Evolutionary conservation across 2,329 filamentous ascomycete species (phyloP).

Genomic region (Pestalotiopsis sp.): DNA sequence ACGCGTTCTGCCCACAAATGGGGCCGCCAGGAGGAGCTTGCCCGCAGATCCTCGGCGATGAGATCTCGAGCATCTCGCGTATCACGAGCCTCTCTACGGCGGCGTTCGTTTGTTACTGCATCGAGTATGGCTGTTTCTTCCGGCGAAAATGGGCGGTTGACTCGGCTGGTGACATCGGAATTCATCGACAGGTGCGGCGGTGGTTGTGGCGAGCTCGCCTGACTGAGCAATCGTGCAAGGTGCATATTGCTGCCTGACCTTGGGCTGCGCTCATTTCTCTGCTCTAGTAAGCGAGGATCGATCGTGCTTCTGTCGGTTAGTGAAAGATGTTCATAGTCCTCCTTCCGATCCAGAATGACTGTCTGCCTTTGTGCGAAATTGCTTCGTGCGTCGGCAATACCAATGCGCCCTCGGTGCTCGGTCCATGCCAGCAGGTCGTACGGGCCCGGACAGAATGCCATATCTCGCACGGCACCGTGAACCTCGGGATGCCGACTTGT

Average conservation of each 20-base stretch:
- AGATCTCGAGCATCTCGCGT: conserved; percentile 36
- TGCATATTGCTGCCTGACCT: conserved; percentile 20
- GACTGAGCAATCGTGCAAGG: conserved; percentile 39
- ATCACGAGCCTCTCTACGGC: conserved; percentile 48
- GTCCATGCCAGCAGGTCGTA: conserved; percentile 94
- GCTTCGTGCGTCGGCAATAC: conserved; percentile 72
- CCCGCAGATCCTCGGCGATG: conserved; percentile 23
- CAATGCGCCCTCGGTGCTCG: conserved; percentile 79
- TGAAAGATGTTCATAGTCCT: conserved; percentile 57
- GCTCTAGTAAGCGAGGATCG: conserved; percentile 54
- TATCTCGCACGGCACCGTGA: conserved; percentile 81
- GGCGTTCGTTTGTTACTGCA: conserved; percentile 56
- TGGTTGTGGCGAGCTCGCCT: conserved; percentile 23
- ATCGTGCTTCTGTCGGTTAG: conserved; percentile 59
- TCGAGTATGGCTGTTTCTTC: conserved; percentile 61
- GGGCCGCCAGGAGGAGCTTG: conserved; percentile 28
- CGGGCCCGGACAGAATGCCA: conserved; percentile 88
- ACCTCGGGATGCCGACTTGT: conserved; percentile 74
- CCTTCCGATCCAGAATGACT: conserved; percentile 63
- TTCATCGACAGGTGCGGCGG: conserved; percentile 32
- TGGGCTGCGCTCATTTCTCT: conserved; percentile 43
- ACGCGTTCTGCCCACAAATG: conserved; percentile 33
- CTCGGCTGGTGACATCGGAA: conserved; percentile 40
- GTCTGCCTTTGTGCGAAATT: conserved; percentile 71
- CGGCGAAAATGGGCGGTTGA: conserved; percentile 53